Evolutionary conservation across 140 eudicot genomes (phyloP).

Genomic region (Anethum foeniculum): DNA sequence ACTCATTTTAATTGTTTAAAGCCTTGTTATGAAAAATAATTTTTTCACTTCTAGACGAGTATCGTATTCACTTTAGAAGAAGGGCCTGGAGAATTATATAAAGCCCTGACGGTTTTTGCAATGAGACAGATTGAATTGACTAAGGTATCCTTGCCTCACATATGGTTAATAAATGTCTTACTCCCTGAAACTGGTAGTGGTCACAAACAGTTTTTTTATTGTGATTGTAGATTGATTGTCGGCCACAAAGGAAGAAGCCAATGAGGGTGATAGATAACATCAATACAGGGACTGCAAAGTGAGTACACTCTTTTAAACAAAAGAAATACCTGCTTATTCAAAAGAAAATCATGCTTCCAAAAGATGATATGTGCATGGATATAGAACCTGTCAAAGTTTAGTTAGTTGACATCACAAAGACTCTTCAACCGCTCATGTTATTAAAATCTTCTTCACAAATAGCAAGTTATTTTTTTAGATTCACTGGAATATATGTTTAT

Average conservation of each 20-base stretch:
- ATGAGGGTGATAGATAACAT: slow-evolving; percentile 69
- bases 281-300: slow-evolving; percentile 82
- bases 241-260: slow-evolving; percentile 82
- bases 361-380: neutral
- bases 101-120: slow-evolving; percentile 95
- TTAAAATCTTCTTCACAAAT: neutral
- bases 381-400: neutral
- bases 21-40: neutral
- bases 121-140: slow-evolving; percentile 67
- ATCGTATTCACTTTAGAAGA: slow-evolving; percentile 84
- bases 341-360: neutral
- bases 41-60: slow-evolving; percentile 56
- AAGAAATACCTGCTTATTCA: neutral
- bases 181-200: neutral
- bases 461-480: neutral
- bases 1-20: slow-evolving; percentile 4
- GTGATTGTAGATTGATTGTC: slow-evolving; percentile 69
- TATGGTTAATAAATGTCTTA: neutral
- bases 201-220: neutral
- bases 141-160: slow-evolving; percentile 36
- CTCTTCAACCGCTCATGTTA: neutral
- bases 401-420: neutral
- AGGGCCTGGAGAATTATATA: slow-evolving; percentile 88
- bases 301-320: slow-evolving; percentile 23
- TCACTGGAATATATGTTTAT: neutral